phyloP scores from a whole-genome alignment of 352 stramenopile genomes.

The Phytophthora pisi region DNA sequence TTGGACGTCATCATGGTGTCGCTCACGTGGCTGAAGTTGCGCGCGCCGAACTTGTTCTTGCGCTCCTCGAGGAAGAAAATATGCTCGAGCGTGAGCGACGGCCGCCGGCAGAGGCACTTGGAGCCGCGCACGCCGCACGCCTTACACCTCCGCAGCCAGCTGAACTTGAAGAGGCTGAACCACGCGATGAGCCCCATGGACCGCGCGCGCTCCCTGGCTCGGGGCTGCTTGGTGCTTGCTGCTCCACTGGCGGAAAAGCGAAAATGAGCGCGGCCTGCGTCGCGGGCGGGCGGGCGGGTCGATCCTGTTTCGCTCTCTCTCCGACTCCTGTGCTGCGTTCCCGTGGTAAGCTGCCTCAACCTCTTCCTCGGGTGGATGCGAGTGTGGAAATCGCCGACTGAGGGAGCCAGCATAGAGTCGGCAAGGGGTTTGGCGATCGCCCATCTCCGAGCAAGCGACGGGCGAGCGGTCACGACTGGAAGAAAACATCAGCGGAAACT shows the following conservation, averaged over 20 bases:
- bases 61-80: conserved; percentile 85
- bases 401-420: conserved; percentile 30
- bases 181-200: conserved; percentile 66
- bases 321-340: neutral
- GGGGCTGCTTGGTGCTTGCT: neutral
- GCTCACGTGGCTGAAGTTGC: conserved; percentile 84
- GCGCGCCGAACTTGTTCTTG: conserved; percentile 79
- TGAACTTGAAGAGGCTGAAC: conserved; percentile 70
- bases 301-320: conserved; percentile 11
- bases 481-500: neutral
- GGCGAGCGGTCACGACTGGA: conserved; percentile 1
- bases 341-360: conserved; percentile 22
- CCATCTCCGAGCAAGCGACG: conserved; percentile 8
- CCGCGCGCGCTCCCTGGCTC: neutral
- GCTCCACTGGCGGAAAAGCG: conserved; percentile 13
- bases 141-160: conserved; percentile 73
- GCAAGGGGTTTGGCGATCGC: conserved; percentile 18
- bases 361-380: conserved; percentile 2
- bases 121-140: conserved; percentile 60
- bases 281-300: neutral
- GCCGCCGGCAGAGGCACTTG: conserved; percentile 75
- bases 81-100: conserved; percentile 74
- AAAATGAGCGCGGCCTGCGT: conserved; percentile 20
- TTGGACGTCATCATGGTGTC: conserved; percentile 65
- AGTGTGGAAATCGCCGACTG: conserved; percentile 23